Base-by-base conservation (phyloP, 139 green algal genomes). In the Chlorella ohadii region DNA sequence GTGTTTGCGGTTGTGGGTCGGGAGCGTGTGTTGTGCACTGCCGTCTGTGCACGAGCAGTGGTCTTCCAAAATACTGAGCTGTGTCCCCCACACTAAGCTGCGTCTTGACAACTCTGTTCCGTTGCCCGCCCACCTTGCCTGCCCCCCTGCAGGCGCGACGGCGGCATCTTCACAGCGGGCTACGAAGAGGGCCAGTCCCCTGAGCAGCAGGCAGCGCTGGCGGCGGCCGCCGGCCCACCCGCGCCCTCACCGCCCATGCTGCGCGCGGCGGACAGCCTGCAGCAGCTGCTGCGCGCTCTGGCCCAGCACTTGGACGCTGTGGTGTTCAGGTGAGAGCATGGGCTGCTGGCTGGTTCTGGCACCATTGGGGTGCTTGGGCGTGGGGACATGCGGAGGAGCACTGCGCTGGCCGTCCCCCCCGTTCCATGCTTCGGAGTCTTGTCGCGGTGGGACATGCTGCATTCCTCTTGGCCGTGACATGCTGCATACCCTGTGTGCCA, bases 231-330 rank as follows among this genome's bases (percentile, higher is more conserved):
- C 33, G 79, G 66, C 34, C 55, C 67, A 2, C 16, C 59, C 17
- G 31, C 47, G 17, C 77, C 76, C 38, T 87, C 81, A 27, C 44
- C 51, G 4, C 36, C 39, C 66, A 76, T 93, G 79, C 61, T 80
- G 41, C 59, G 64, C 2, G 87, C 86, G 1, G 19, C 87, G 16
- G 61, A 86, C 34, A 36, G 61, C 23, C 70, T 93, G 59, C 72
- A 86, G 41, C 82, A 71, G 34, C 65, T 82, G 56, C 78, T 93
- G 56, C 56, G 72, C 5, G 59, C 38, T 34, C 68, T 93, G 23
- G 44, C 74, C 1, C n/a, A n/a, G 27, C 73, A 86, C 73, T 78
- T 94, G 77, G 91, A 94, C 55, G 78, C 87, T 15, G 87, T 93
- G 0, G 85, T 84, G 0, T 94, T 93, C 85, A 47, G 76, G 76